phyloP scores from a whole-genome alignment of 257 asterid species.

The Anisodus acutangulus region DNA sequence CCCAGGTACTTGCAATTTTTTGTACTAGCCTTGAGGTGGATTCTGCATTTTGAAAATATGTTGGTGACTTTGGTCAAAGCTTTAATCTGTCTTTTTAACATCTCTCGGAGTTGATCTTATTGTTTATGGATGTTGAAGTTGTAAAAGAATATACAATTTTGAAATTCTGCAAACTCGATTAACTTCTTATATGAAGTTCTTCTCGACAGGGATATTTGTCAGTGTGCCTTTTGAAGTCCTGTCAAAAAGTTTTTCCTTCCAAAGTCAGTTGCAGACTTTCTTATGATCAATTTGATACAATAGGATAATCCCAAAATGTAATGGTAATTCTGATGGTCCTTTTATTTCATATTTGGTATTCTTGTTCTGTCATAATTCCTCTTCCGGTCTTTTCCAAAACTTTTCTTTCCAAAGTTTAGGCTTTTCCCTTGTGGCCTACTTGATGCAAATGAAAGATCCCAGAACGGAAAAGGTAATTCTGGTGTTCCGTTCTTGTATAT shows the following conservation, averaged over 20 bases:
- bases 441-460: not conserved
- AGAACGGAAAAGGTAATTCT: not conserved
- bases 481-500: not conserved
- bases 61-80: not conserved
- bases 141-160: not conserved
- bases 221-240: not conserved
- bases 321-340: not conserved
- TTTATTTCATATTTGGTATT: not conserved
- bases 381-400: not conserved
- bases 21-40: not conserved
- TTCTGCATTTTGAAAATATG: not conserved
- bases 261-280: not conserved
- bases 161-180: not conserved
- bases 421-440: not conserved
- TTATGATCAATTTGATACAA: not conserved
- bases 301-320: not conserved
- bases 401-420: not conserved
- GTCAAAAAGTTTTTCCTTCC: not conserved
- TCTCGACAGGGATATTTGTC: not conserved
- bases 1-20: slow-evolving; percentile 46
- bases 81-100: not conserved
- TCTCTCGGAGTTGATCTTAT: not conserved
- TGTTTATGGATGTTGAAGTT: slow-evolving; percentile 3
- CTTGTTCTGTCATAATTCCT: not conserved
- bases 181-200: not conserved